These are phyloP conservation scores for Metarhizium robertsii DNA, from an alignment of 2,329 filamentous ascomycete species.

Conservation along the genomic window DNA sequence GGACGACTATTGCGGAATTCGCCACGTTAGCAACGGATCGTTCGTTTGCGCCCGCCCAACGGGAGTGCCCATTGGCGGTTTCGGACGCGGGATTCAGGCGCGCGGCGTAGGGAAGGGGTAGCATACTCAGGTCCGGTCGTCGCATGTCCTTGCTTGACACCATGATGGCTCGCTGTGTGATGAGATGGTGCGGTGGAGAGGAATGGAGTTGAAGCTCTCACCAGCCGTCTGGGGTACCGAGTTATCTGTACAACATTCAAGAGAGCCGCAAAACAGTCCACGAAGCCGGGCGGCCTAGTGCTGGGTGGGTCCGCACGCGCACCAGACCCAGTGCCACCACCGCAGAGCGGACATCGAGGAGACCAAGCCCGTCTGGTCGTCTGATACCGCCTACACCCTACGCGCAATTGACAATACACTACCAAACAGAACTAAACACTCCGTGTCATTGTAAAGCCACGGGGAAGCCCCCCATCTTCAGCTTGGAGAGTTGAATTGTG, in stretches of 20 bases:
- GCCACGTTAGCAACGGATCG: neutral
- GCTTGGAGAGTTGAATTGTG: neutral
- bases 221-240: no score
- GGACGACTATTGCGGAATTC: constrained; percentile 55
- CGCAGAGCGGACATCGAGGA: no score
- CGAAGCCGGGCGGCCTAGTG: no score
- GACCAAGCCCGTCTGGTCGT: no score
- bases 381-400: no score
- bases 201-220: neutral
- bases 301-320: no score
- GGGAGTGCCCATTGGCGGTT: neutral
- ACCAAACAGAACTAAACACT: neutral
- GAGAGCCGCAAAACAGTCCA: no score
- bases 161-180: constrained; percentile 19
- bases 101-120: neutral
- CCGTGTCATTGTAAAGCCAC: no score
- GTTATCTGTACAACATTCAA: no score
- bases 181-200: neutral
- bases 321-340: no score
- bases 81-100: neutral
- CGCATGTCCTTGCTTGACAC: constrained; percentile 34
- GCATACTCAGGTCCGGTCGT: constrained; percentile 34
- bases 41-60: neutral
- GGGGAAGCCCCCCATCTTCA: neutral
- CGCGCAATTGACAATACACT: no score